phyloP scores from a whole-genome alignment of 441 rosid genomes.

The Corymbia calophylla region DNA sequence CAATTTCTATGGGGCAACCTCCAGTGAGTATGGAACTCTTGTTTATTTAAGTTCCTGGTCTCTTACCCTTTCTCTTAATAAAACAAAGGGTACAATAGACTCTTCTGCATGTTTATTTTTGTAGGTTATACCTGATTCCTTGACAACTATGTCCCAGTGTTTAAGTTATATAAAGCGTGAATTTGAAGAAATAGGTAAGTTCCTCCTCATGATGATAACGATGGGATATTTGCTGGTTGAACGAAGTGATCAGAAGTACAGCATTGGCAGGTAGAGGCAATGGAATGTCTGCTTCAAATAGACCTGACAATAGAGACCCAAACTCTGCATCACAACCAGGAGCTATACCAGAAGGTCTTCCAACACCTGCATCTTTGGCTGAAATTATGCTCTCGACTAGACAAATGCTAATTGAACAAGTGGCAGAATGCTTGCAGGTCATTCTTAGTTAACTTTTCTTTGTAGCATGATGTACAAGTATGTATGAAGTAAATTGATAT shows the following conservation, averaged over 20 bases:
- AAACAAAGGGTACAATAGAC: background rate
- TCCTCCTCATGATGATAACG: background rate
- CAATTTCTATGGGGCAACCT: constrained; percentile 54
- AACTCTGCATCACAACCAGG: constrained; percentile 20
- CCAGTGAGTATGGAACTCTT: constrained; percentile 39
- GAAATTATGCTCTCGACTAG: constrained; percentile 50
- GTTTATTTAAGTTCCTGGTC: background rate
- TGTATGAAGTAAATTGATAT: background rate
- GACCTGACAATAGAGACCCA: constrained; percentile 30
- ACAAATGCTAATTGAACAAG: constrained; percentile 52
- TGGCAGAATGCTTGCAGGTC: constrained; percentile 49
- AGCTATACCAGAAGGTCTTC: constrained; percentile 40
- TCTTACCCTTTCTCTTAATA: background rate
- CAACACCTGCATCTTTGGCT: constrained; percentile 66
- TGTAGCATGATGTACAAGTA: background rate
- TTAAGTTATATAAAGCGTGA: constrained; percentile 39
- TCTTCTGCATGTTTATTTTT: constrained; percentile 7
- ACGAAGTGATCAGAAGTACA: constrained; percentile 11
- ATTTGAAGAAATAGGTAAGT: constrained; percentile 45
- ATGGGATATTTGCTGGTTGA: background rate
- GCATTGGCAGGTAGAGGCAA: constrained; percentile 30
- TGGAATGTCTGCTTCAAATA: constrained; percentile 18
- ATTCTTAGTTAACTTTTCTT: background rate
- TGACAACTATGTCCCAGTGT: constrained; percentile 62
- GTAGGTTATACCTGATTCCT: constrained; percentile 63